Conservation (phyloP, 2,329 filamentous ascomycete species). For the Xylariaceae sp. region DNA sequence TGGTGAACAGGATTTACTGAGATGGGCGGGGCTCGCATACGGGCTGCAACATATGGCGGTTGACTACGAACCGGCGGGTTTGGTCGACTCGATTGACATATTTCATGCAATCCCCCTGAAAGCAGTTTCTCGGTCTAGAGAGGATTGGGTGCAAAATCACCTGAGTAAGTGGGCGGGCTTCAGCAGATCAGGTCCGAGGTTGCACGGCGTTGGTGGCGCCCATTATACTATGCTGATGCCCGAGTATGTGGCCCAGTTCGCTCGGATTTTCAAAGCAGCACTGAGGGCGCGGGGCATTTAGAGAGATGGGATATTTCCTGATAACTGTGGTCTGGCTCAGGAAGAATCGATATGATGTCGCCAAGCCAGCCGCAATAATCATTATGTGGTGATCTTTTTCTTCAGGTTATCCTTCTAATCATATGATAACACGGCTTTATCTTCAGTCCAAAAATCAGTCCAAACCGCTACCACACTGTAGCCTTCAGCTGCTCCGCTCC, state of each 20-base stretch:
- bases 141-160: slow-evolving; percentile 29
- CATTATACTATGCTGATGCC: slow-evolving; percentile 35
- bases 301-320: too few species aligned
- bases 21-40: slow-evolving; percentile 34
- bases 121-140: slow-evolving; percentile 19
- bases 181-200: slow-evolving; percentile 13
- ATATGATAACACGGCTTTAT: too few species aligned
- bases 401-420: too few species aligned
- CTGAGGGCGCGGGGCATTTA: background rate
- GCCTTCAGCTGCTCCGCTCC: too few species aligned
- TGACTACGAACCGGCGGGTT: slow-evolving; percentile 39
- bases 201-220: slow-evolving; percentile 32
- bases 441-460: too few species aligned
- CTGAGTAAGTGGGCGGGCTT: slow-evolving; percentile 33
- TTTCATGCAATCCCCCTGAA: slow-evolving; percentile 35
- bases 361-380: too few species aligned
- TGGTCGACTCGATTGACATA: slow-evolving; percentile 34
- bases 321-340: too few species aligned
- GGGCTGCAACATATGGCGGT: slow-evolving; percentile 32
- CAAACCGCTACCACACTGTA: too few species aligned
- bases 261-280: background rate
- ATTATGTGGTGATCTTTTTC: too few species aligned
- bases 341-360: too few species aligned
- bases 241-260: background rate
- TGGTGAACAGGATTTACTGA: slow-evolving; percentile 18